Conservation (phyloP, 2,329 filamentous ascomycete genomes). For the Clonostachys byssicola region DNA sequence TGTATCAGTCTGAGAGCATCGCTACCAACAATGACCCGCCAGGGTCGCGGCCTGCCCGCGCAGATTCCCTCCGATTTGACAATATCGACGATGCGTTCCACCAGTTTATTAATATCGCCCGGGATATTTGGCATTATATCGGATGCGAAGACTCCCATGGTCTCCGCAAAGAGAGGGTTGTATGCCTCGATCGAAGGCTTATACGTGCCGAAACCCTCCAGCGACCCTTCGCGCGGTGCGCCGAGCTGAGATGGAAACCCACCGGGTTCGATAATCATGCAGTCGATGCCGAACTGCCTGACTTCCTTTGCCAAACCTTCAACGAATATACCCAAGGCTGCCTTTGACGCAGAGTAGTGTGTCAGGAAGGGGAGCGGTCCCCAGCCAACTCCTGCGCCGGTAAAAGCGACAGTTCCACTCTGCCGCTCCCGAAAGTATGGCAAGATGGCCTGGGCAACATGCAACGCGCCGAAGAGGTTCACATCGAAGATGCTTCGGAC, state of each 20-base stretch:
- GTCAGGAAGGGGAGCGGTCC: slow-evolving; percentile 19
- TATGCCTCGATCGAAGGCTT: slow-evolving; percentile 10
- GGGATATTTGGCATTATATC: slow-evolving; percentile 14
- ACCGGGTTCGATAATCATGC: slow-evolving; percentile 22
- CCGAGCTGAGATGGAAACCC: slow-evolving; percentile 19
- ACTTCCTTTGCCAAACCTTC: slow-evolving; percentile 22
- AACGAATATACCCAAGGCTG: slow-evolving; percentile 16
- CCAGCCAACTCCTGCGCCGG: slow-evolving; percentile 17
- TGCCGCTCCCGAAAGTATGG: slow-evolving; percentile 17
- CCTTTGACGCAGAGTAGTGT: slow-evolving; percentile 21
- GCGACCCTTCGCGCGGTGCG: slow-evolving; percentile 11
- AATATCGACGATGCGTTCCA: slow-evolving; percentile 15
- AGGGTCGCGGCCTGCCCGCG: slow-evolving; percentile 12
- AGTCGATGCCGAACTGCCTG: slow-evolving; percentile 14
- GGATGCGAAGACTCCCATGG: slow-evolving; percentile 12
- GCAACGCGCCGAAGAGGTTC: slow-evolving; percentile 18
- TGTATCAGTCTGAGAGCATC: slow-evolving; percentile 16
- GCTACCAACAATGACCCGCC: slow-evolving; percentile 20
- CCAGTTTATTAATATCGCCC: slow-evolving; percentile 14
- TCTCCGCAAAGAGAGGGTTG: slow-evolving; percentile 8
- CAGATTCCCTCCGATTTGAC: slow-evolving; percentile 17
- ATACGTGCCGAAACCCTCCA: slow-evolving; percentile 6
- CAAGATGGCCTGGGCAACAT: slow-evolving; percentile 16
- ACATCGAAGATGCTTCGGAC: slow-evolving; percentile 16
- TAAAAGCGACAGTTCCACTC: slow-evolving; percentile 18